Evolutionary conservation across 2,329 filamentous ascomycete species (phyloP).

Genomic region (Fusarium ramigenum): DNA sequence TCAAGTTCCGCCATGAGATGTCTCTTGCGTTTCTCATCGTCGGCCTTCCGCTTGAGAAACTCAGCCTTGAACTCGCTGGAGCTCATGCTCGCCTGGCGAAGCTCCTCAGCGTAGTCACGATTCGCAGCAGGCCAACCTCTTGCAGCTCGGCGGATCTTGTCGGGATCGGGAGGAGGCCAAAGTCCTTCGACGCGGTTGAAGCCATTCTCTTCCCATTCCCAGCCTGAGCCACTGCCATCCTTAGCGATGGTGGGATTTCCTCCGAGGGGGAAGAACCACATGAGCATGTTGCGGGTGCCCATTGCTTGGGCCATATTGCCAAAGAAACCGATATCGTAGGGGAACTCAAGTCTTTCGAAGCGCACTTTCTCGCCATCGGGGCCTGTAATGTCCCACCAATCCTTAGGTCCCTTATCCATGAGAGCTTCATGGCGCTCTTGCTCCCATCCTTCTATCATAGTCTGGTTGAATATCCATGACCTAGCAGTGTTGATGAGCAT

Average conservation of each 20-base stretch:
- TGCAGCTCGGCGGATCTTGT: slow-evolving; percentile 61
- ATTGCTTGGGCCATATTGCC: slow-evolving; percentile 79
- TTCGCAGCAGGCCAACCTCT: slow-evolving; percentile 52
- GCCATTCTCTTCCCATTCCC: slow-evolving; percentile 78
- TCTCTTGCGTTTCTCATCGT: slow-evolving; percentile 54
- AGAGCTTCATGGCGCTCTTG: slow-evolving; percentile 70
- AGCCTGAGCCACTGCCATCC: slow-evolving; percentile 55
- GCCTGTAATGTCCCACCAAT: slow-evolving; percentile 54
- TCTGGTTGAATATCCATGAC: slow-evolving; percentile 73
- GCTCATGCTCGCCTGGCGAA: slow-evolving; percentile 48
- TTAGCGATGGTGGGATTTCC: slow-evolving; percentile 56
- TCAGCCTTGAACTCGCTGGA: slow-evolving; percentile 59
- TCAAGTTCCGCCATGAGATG: slow-evolving; percentile 61
- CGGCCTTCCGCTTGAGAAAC: slow-evolving; percentile 60
- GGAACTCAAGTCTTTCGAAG: slow-evolving; percentile 77
- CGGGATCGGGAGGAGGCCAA: slow-evolving; percentile 73
- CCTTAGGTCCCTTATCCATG: slow-evolving; percentile 57
- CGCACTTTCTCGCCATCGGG: slow-evolving; percentile 54
- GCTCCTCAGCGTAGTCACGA: slow-evolving; percentile 48
- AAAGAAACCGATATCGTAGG: slow-evolving; percentile 82
- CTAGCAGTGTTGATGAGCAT: slow-evolving; percentile 71
- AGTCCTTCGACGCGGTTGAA: slow-evolving; percentile 72
- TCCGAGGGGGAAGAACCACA: slow-evolving; percentile 77
- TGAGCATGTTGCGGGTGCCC: slow-evolving; percentile 71
- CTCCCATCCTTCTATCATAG: slow-evolving; percentile 85